Percentiles rank a stretch among this genome's conserved stretches.
Evolutionary conservation across 345 rosid genomes (phyloP).

Genomic region (Bruguiera parviflora): DNA sequence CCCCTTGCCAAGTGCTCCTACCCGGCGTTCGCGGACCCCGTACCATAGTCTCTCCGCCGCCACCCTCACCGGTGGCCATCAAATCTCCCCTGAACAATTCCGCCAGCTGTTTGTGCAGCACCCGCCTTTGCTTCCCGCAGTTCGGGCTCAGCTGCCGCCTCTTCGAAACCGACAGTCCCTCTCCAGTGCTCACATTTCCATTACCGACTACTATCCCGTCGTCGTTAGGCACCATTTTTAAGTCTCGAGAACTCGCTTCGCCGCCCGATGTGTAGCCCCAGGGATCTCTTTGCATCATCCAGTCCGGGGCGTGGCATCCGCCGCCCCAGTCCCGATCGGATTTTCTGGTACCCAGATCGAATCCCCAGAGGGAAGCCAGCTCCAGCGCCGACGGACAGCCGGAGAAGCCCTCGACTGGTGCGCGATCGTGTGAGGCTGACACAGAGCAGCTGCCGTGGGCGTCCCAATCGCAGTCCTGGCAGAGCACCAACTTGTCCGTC

Average conservation of each 20-base stretch:
- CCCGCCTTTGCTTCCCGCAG: conserved; percentile 54
- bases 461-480: conserved; percentile 72
- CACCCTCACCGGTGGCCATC: conserved; percentile 13
- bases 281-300: conserved; percentile 38
- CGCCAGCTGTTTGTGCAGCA: conserved; percentile 55
- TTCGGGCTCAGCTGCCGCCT: conserved; percentile 25
- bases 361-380: conserved; percentile 57
- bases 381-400: conserved; percentile 64
- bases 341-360: conserved; percentile 44
- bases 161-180: conserved; percentile 19
- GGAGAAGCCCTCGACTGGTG: conserved; percentile 56
- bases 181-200: conserved; percentile 10
- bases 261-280: conserved; percentile 37
- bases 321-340: neutral
- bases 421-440: conserved; percentile 61
- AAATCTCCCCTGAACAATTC: conserved; percentile 48
- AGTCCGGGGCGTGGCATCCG: conserved; percentile 7
- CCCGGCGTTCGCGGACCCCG: conserved; percentile 34
- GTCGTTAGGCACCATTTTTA: conserved; percentile 49
- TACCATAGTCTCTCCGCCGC: conserved; percentile 33
- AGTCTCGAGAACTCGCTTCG: conserved; percentile 38
- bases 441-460: conserved; percentile 65
- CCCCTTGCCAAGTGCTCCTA: conserved; percentile 27
- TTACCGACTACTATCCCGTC: neutral
- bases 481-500: conserved; percentile 56